Evolutionary conservation across 768 basidiomycete genomes (phyloP).

Genomic region (Naematelia encephala): DNA sequence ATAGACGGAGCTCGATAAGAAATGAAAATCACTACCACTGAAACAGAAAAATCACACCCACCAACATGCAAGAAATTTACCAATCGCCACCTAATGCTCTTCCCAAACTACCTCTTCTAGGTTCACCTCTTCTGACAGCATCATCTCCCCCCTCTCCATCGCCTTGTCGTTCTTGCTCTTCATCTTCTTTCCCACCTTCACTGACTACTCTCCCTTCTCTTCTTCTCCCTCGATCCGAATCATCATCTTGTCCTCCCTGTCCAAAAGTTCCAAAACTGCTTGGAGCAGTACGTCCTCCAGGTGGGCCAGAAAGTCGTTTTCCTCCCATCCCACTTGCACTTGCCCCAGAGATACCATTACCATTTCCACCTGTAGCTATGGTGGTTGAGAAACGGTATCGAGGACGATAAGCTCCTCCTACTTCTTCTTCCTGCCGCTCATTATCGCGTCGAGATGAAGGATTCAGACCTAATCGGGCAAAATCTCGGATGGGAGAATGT

Average conservation of each 20-base stretch:
- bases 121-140: neutral
- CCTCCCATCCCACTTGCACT: neutral
- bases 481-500: conserved; percentile 32
- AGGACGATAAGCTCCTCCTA: neutral
- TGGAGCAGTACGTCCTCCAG: neutral
- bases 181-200: neutral
- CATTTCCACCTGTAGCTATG: neutral
- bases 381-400: neutral
- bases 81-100: neutral
- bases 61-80: too few species aligned
- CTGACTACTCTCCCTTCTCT: neutral
- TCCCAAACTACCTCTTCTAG: neutral
- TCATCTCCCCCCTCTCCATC: neutral
- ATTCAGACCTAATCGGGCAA: conserved; percentile 3
- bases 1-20: too few species aligned
- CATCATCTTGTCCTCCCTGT: neutral
- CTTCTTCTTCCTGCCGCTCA: neutral
- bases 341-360: neutral
- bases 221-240: neutral
- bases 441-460: neutral
- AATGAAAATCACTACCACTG: too few species aligned
- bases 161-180: neutral
- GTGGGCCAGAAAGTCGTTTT: neutral
- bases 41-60: neutral
- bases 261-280: neutral